Evolutionary conservation across 2,329 filamentous ascomycete species (phyloP).

Genomic region (Xylaria arbuscula): DNA sequence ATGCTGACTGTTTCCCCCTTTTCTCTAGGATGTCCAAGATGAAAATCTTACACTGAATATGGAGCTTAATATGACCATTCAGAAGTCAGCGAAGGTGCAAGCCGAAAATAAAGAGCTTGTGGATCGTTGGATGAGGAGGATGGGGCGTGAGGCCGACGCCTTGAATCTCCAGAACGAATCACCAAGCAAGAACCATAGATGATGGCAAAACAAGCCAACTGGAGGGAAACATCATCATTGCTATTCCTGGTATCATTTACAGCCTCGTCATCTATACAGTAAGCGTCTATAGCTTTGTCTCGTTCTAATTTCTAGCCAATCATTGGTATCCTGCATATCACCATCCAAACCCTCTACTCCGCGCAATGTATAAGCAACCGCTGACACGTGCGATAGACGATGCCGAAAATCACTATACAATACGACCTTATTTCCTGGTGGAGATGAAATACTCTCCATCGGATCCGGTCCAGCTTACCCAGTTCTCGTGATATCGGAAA

Average conservation of each 20-base stretch:
- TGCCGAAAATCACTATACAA: conserved; percentile 17
- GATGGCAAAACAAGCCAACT: conserved; percentile 33
- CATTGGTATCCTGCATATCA: conserved; percentile 39
- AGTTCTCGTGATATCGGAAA: conserved; percentile 69
- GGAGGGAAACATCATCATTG: conserved; percentile 35
- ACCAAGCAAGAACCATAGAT: conserved; percentile 45
- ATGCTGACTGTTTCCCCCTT: conserved; percentile 20
- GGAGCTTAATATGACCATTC: conserved; percentile 86
- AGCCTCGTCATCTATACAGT: conserved; percentile 43
- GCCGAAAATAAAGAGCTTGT: conserved; percentile 90
- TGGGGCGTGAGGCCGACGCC: conserved; percentile 85
- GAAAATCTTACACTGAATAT: conserved; percentile 90
- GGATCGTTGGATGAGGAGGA: conserved; percentile 89
- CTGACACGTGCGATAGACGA: conserved; percentile 31
- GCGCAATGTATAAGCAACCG: conserved; percentile 26
- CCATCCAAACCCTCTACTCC: conserved; percentile 28
- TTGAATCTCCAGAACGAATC: conserved; percentile 79
- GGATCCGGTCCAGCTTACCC: conserved; percentile 92
- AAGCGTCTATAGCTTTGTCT: conserved; percentile 40
- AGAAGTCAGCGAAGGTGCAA: conserved; percentile 76
- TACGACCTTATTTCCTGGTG: conserved; percentile 69
- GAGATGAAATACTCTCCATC: conserved; percentile 90
- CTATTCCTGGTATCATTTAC: conserved; percentile 44
- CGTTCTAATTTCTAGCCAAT: conserved; percentile 31
- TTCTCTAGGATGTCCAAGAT: conserved; percentile 80